Evolutionary conservation across 306 rosid species (phyloP).

Genomic region (Trifolium dubium): DNA sequence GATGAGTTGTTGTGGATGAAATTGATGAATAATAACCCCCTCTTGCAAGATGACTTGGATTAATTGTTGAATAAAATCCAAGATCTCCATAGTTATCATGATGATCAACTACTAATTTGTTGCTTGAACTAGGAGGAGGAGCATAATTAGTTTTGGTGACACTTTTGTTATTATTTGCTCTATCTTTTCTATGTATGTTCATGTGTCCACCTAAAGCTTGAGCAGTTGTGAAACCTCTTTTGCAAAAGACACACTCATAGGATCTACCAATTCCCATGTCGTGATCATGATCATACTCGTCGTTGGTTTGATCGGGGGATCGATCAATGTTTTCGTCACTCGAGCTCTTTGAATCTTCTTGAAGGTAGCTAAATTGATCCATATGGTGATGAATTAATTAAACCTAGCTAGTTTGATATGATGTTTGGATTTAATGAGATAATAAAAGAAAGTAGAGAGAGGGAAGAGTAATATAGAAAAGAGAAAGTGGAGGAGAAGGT

Average conservation of each 20-base stretch:
- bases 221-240: conserved; percentile 88
- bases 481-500: conserved; percentile 46
- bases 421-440: neutral
- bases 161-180: conserved; percentile 51
- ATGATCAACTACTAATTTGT: conserved; percentile 30
- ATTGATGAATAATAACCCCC: conserved; percentile 37
- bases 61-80: conserved; percentile 40
- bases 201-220: conserved; percentile 96
- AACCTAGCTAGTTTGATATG: neutral
- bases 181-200: conserved; percentile 87
- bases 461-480: conserved; percentile 47
- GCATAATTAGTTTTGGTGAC: conserved; percentile 13
- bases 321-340: conserved; percentile 60
- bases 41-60: conserved; percentile 19
- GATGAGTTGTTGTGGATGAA: conserved; percentile 10
- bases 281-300: conserved; percentile 17
- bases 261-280: conserved; percentile 57
- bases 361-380: conserved; percentile 41
- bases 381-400: conserved; percentile 42
- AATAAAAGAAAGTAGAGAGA: neutral
- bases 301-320: conserved; percentile 43
- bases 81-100: conserved; percentile 37
- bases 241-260: conserved; percentile 89
- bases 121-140: conserved; percentile 54
- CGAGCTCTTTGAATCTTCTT: conserved; percentile 62